A percentile compares a stretch with the other conserved stretches of the same genome.
Conservation (phyloP, 441 rosid species). For the Pelargonium myrrhifolium region DNA sequence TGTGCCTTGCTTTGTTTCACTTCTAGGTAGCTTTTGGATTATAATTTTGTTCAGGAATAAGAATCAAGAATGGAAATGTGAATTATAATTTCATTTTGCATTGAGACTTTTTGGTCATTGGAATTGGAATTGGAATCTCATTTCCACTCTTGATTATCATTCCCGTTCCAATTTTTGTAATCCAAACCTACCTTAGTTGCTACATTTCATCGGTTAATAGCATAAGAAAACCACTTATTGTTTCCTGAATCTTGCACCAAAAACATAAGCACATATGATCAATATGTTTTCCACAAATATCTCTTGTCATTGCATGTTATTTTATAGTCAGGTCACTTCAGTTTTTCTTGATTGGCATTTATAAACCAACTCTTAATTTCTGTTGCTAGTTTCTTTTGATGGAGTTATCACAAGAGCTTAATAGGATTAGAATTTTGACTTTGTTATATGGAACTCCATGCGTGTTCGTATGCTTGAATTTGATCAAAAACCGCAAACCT, state of each 20-base stretch:
- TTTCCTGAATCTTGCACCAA: neutral
- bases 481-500: no score
- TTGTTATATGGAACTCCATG: neutral
- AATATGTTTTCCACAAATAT: neutral
- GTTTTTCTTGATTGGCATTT: neutral
- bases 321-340: neutral
- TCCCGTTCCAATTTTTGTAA: no score
- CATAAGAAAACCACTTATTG: no score
- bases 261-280: neutral
- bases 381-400: neutral
- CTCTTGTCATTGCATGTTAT: neutral
- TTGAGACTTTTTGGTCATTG: no score
- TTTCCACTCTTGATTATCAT: no score
- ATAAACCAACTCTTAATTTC: neutral
- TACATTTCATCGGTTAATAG: no score
- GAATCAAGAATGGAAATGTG: no score
- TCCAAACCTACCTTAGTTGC: no score
- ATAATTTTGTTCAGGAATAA: neutral
- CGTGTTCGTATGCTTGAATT: neutral
- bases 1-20: conserved; percentile 5
- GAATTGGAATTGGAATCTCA: no score
- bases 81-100: no score
- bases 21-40: neutral
- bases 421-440: neutral
- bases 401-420: neutral